These are phyloP conservation scores for Phytomonas francai DNA, from an alignment of 208 protist genomes.

Conservation along the genomic window DNA sequence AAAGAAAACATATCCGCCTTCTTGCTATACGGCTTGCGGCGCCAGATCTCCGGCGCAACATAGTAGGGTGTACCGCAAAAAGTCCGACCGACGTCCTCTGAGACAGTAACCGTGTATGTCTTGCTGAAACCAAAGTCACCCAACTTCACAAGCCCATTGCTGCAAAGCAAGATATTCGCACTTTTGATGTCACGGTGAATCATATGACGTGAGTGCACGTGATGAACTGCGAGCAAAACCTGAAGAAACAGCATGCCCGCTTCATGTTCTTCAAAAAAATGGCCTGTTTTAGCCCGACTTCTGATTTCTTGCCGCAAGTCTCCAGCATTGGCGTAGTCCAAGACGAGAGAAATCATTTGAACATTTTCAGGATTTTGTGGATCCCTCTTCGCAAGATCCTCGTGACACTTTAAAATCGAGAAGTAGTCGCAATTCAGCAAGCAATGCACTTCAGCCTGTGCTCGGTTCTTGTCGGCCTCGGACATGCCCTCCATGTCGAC, in stretches of 20 bases:
- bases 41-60: constrained; percentile 89
- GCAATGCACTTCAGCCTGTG: constrained; percentile 58
- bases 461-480: constrained; percentile 61
- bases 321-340: constrained; percentile 82
- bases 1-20: constrained; percentile 92
- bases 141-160: constrained; percentile 74
- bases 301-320: constrained; percentile 77
- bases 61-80: constrained; percentile 90
- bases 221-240: constrained; percentile 63
- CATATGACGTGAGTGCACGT: constrained; percentile 76
- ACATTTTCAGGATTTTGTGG: constrained; percentile 36
- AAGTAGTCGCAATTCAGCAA: constrained; percentile 70
- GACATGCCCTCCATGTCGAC: constrained; percentile 73
- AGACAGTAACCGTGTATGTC: constrained; percentile 40
- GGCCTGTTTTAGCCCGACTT: constrained; percentile 25
- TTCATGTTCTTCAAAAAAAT: constrained; percentile 61
- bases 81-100: constrained; percentile 47
- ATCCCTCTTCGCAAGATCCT: constrained; percentile 55
- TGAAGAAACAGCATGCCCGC: constrained; percentile 63
- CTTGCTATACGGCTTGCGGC: constrained; percentile 86
- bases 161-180: constrained; percentile 76
- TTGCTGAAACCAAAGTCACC: constrained; percentile 84
- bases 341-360: constrained; percentile 62
- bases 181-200: constrained; percentile 87
- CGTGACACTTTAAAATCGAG: constrained; percentile 77